These are phyloP conservation scores for Mycena alexandri DNA, from an alignment of 768 basidiomycete species.

Conservation along the genomic window DNA sequence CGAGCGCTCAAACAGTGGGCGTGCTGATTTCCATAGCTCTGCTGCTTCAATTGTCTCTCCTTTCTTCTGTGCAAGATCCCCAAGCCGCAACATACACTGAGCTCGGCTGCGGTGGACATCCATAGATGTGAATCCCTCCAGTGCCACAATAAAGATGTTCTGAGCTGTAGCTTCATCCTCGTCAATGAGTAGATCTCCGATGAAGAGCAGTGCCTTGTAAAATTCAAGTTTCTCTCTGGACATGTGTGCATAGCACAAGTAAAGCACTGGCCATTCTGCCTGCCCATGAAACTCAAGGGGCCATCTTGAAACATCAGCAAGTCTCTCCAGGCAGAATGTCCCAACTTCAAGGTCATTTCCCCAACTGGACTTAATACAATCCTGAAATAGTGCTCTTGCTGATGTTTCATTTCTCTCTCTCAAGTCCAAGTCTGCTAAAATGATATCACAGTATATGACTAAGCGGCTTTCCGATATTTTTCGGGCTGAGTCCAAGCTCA, in stretches of 20 bases:
- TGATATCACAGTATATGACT: background rate
- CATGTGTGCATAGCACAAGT: background rate
- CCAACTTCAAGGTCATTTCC: background rate
- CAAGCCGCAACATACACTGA: background rate
- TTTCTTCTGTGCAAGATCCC: background rate
- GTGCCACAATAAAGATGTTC: background rate
- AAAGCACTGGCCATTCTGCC: background rate
- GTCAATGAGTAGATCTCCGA: background rate
- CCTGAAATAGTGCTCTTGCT: background rate
- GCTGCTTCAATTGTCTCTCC: background rate
- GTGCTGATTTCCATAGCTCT: background rate
- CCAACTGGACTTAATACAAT: background rate
- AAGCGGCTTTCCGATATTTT: background rate
- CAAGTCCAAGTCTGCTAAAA: background rate
- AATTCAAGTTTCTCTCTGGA: background rate
- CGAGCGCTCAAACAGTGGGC: constrained; percentile 3
- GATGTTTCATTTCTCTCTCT: background rate
- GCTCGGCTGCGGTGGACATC: constrained; percentile 11
- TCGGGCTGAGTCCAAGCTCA: background rate
- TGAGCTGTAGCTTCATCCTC: background rate
- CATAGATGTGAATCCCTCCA: background rate
- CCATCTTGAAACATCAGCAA: background rate
- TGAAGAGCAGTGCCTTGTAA: background rate
- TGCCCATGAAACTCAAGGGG: too few relatives aligned
- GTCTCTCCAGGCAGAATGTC: background rate